Evolutionary conservation across 352 stramenopile species (phyloP).

Genomic region (Phytophthora nicotianae): DNA sequence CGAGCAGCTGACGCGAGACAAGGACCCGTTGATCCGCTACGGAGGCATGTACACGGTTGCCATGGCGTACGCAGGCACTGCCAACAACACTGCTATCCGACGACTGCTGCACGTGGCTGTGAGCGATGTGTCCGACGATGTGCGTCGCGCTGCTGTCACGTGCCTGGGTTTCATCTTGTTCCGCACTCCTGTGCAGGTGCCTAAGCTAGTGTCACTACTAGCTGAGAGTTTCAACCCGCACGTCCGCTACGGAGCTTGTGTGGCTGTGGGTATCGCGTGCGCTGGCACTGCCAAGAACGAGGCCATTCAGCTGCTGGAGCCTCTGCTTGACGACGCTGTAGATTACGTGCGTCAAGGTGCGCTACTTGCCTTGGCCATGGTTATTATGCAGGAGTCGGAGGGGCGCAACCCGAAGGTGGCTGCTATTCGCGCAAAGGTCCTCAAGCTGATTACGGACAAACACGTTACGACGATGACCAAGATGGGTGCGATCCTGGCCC

Average conservation of each 20-base stretch:
- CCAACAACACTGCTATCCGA: conserved; percentile 97
- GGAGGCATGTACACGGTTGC: conserved; percentile 98
- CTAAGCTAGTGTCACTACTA: conserved; percentile 94
- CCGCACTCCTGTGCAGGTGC: conserved; percentile 95
- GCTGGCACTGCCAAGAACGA: conserved; percentile 96
- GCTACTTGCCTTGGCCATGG: conserved; percentile 96
- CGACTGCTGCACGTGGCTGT: conserved; percentile 98
- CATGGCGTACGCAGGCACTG: conserved; percentile 97
- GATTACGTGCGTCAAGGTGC: conserved; percentile 99
- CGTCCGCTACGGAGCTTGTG: conserved; percentile 98
- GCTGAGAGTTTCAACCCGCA: conserved; percentile 99
- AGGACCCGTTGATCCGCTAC: conserved; percentile 98
- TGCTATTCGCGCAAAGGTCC: conserved; percentile 85
- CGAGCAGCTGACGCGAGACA: conserved; percentile 96
- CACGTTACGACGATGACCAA: conserved; percentile 99
- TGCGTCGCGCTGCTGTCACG: conserved; percentile 97
- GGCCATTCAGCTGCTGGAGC: conserved; percentile 96
- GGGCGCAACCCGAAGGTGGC: conserved; percentile 85
- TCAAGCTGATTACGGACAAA: conserved; percentile 96
- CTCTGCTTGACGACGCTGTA: conserved; percentile 97
- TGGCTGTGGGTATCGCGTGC: conserved; percentile 98
- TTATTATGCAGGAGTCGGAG: conserved; percentile 98
- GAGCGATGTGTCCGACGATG: conserved; percentile 98
- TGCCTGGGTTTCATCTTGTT: conserved; percentile 98
- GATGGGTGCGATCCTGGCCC: conserved; percentile 98